Percentiles rank a stretch among this genome's conserved stretches.
Evolutionary conservation across 202 grass and related monocot genomes (phyloP).

Genomic region (Digitaria exilis): DNA sequence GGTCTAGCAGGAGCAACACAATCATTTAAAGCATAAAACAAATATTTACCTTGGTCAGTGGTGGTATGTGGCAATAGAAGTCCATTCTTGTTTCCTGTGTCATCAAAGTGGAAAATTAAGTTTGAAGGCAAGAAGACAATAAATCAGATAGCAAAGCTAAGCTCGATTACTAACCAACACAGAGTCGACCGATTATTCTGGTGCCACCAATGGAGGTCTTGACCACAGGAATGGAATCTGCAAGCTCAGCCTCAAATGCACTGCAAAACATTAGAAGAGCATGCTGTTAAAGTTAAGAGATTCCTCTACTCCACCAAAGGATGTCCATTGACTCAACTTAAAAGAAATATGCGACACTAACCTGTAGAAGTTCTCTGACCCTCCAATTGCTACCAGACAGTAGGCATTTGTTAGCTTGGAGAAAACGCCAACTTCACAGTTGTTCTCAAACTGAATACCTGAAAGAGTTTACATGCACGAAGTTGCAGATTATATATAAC

Average conservation of each 20-base stretch:
- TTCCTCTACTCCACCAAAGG: conserved; percentile 21
- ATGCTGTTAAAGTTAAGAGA: conserved; percentile 14
- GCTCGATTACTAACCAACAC: conserved; percentile 59
- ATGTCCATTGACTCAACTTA: background rate
- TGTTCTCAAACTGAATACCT: conserved; percentile 99
- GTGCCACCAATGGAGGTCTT: conserved; percentile 87
- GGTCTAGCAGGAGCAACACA: background rate
- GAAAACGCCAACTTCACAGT: conserved; percentile 97
- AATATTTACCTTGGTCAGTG: conserved; percentile 84
- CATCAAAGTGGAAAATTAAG: conserved; percentile 17
- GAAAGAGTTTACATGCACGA: conserved; percentile 12
- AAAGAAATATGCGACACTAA: conserved; percentile 6
- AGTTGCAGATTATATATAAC: conserved; percentile 1
- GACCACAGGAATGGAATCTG: conserved; percentile 70
- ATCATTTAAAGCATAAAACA: background rate
- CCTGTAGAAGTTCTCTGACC: conserved; percentile 99
- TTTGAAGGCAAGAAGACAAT: background rate
- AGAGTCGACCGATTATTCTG: conserved; percentile 81
- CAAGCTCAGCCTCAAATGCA: conserved; percentile 66
- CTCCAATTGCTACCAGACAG: conserved; percentile 94
- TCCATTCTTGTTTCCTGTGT: conserved; percentile 94
- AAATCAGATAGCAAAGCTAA: background rate
- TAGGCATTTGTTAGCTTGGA: conserved; percentile 98
- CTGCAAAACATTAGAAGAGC: conserved; percentile 32
- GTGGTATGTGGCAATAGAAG: conserved; percentile 96